Evolutionary conservation across 2,329 filamentous ascomycete species (phyloP).

Genomic region (Fusarium humuli): DNA sequence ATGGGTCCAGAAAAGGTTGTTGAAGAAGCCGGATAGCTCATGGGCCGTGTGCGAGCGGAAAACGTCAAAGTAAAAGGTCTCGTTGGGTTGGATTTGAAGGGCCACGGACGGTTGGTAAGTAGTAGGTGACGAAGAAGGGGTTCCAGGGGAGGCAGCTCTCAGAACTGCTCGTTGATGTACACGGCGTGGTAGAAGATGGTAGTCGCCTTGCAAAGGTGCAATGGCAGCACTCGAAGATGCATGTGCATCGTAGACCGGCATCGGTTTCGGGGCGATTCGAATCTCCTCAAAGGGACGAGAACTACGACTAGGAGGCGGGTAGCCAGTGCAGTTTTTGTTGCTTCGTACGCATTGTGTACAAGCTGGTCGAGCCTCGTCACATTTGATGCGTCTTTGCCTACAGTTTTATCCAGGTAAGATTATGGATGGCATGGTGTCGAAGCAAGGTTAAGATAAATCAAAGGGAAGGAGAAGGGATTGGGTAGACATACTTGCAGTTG

Average conservation of each 20-base stretch:
- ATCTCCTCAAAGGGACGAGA: conserved; percentile 60
- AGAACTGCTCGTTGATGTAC: conserved; percentile 35
- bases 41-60: conserved; percentile 71
- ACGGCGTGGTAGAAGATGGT: conserved; percentile 51
- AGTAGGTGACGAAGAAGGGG: conserved; percentile 47
- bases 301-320: conserved; percentile 67
- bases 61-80: conserved; percentile 71
- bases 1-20: conserved; percentile 73
- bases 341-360: conserved; percentile 71
- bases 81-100: conserved; percentile 62
- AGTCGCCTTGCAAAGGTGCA: conserved; percentile 39
- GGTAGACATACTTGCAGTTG: conserved; percentile 72
- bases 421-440: conserved; percentile 24
- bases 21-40: conserved; percentile 75
- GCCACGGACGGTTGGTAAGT: conserved; percentile 58
- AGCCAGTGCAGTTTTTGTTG: conserved; percentile 69
- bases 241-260: conserved; percentile 42
- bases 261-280: conserved; percentile 62
- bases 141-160: conserved; percentile 37
- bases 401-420: conserved; percentile 34
- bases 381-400: conserved; percentile 73
- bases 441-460: conserved; percentile 4
- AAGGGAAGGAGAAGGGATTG: not conserved
- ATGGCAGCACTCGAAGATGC: conserved; percentile 19
- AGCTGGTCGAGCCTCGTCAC: conserved; percentile 71